Evolutionary conservation across 768 basidiomycete genomes (phyloP), one percentile per base, ranked within the genome.

Genomic region (Suillus ampliporus): DNA sequence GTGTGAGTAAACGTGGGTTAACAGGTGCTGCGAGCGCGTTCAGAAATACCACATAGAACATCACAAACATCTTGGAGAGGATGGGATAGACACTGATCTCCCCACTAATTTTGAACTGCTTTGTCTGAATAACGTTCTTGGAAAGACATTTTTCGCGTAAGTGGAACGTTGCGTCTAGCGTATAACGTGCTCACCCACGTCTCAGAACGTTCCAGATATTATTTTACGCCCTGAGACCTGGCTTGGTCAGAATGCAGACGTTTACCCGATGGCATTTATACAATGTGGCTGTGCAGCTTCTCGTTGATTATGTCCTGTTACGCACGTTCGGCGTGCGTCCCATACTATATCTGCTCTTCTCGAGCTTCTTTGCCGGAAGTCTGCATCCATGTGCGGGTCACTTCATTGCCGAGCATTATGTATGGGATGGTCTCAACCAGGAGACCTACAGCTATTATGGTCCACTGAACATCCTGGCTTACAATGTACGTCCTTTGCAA

Each of bases 371-470:
- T 71, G 97, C 97, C 14, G 97, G 97, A 1, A 95, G 93, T 70
- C 75, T 98, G 44, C 97, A 99, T 68, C 97, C 97, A 2, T 92
- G 92, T 69, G 97, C 96, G 0, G 97, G 92, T 2, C 97, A 99
- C 78, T 99, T 99, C 70, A 98, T 99, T 67, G 96, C 96, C 2
- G 95, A 97, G 76, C 96, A 97, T 75, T 97, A 96, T 68, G 83
- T 97, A 51, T 95, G 92, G 90, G 95, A 97, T 68, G 92, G 90
- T 2, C 82, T 95, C 61, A 84, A 88, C 38, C 96, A 99, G 73
- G 97, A 99, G 79, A 99, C 97, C 0, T 99, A 94, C 76, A 94
- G 91, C 64, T 99, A 99, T 76, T 99, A 99, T 68, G 97, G 97
- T 0, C 86, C 86, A 61, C 80, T 98, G 61, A 99, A 99, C 75